Evolutionary conservation across 164 flowering plant genomes (phyloP).

Genomic region (Chimonanthus praecox): DNA sequence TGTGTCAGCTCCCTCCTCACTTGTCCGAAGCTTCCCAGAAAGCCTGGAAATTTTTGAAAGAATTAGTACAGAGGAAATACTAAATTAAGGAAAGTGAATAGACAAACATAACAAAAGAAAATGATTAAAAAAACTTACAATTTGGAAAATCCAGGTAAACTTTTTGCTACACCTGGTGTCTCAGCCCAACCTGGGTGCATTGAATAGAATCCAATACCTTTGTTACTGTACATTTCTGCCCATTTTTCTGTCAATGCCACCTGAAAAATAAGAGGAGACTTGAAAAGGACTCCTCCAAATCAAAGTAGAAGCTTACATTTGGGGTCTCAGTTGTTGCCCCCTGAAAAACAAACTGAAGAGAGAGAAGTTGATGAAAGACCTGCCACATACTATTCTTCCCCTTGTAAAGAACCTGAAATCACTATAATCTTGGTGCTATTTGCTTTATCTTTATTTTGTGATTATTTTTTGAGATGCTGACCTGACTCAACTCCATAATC

Average conservation of each 20-base stretch:
- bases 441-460: no score
- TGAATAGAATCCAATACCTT: conserved; percentile 81
- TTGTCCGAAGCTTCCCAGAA: conserved; percentile 71
- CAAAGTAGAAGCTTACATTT: neutral
- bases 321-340: no score
- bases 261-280: conserved; percentile 26
- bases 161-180: conserved; percentile 83
- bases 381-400: no score
- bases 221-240: conserved; percentile 59
- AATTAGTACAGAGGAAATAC: neutral
- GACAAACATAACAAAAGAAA: neutral
- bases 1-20: conserved; percentile 87
- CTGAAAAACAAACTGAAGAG: no score
- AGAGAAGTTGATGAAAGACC: no score
- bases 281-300: neutral
- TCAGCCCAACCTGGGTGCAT: conserved; percentile 99
- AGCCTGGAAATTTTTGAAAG: conserved; percentile 33
- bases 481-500: no score
- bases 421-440: no score
- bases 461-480: no score
- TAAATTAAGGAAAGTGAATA: neutral
- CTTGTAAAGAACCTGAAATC: no score
- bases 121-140: conserved; percentile 28
- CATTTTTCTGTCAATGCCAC: conserved; percentile 91
- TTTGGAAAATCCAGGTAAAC: conserved; percentile 61